A percentile compares a stretch with the other conserved stretches of the same genome.
Evolutionary conservation across 495 filamentous ascomycete genomes (phyloP).

Genomic region (Penicillium silybi): DNA sequence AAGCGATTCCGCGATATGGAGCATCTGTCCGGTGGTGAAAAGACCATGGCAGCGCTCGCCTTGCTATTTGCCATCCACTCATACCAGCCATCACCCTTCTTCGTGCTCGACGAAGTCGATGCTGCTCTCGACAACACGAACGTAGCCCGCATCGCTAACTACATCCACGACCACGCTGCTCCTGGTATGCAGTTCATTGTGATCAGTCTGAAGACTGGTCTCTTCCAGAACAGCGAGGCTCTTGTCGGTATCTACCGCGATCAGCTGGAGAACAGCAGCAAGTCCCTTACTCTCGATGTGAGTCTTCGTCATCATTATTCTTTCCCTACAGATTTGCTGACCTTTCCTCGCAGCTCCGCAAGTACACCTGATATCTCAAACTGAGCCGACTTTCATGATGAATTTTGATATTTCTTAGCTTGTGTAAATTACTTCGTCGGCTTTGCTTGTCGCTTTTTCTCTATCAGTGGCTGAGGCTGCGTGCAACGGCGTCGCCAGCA

Average conservation of each 20-base stretch:
- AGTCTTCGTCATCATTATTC: slow-evolving; percentile 39
- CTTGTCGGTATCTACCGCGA: slow-evolving; percentile 94
- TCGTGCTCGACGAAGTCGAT: slow-evolving; percentile 97
- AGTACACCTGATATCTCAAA: slow-evolving; percentile 36
- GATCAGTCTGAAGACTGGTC: slow-evolving; percentile 85
- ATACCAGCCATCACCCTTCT: slow-evolving; percentile 93
- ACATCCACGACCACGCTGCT: slow-evolving; percentile 88
- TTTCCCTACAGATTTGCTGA: neutral
- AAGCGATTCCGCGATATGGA: slow-evolving; percentile 99
- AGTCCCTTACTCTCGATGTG: slow-evolving; percentile 89
- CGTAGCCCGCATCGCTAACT: slow-evolving; percentile 89
- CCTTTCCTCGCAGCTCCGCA: slow-evolving; percentile 34
- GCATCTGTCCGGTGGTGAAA: slow-evolving; percentile 94
- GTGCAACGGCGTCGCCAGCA: neutral
- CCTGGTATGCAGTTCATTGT: slow-evolving; percentile 99
- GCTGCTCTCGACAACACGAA: slow-evolving; percentile 96
- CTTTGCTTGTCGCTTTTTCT: slow-evolving; percentile 8
- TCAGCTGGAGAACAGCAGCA: slow-evolving; percentile 84
- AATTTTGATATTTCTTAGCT: slow-evolving; percentile 15
- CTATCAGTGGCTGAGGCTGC: neutral
- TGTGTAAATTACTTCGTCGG: slow-evolving; percentile 26
- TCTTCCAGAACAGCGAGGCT: slow-evolving; percentile 92
- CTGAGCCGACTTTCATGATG: slow-evolving; percentile 16
- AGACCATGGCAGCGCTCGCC: slow-evolving; percentile 96
- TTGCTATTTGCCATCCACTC: slow-evolving; percentile 94